These are phyloP conservation scores for Hypoxylon sp. DNA, from an alignment of 2,329 filamentous ascomycete species.

Conservation along the genomic window DNA sequence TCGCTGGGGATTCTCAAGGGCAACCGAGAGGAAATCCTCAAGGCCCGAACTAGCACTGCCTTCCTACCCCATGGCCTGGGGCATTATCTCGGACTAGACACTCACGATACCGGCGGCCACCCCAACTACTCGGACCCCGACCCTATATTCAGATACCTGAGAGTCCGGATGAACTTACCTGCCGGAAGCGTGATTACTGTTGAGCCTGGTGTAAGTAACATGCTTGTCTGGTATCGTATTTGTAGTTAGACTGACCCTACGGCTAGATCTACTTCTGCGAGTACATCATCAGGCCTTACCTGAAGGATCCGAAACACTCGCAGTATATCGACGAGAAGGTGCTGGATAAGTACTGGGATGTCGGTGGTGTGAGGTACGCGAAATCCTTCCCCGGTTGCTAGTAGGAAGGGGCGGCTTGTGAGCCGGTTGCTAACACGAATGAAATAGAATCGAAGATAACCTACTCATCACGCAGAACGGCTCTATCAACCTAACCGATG, in stretches of 20 bases:
- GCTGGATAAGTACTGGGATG: slow-evolving; percentile 83
- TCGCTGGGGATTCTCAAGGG: slow-evolving; percentile 79
- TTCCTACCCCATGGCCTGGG: slow-evolving; percentile 94
- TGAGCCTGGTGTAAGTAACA: slow-evolving; percentile 81
- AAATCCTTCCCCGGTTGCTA: neutral
- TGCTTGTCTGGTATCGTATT: neutral
- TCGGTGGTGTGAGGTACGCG: slow-evolving; percentile 76
- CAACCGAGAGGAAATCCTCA: slow-evolving; percentile 78
- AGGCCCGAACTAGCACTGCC: slow-evolving; percentile 82
- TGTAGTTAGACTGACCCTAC: slow-evolving; percentile 22
- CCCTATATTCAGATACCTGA: slow-evolving; percentile 86
- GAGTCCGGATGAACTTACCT: slow-evolving; percentile 80
- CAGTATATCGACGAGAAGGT: slow-evolving; percentile 82
- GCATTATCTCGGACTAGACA: slow-evolving; percentile 93
- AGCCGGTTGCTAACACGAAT: slow-evolving; percentile 40
- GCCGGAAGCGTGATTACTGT: slow-evolving; percentile 90
- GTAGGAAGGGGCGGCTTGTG: neutral
- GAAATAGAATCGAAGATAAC: slow-evolving; percentile 73
- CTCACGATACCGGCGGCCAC: slow-evolving; percentile 86
- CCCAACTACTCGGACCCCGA: slow-evolving; percentile 84
- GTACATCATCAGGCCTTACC: slow-evolving; percentile 86
- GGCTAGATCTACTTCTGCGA: slow-evolving; percentile 85
- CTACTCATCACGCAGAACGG: slow-evolving; percentile 77
- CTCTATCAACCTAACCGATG: slow-evolving; percentile 78
- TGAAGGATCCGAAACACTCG: slow-evolving; percentile 77